phyloP scores from a whole-genome alignment of 495 filamentous ascomycete genomes.

The Thermothielavioides terrestris region DNA sequence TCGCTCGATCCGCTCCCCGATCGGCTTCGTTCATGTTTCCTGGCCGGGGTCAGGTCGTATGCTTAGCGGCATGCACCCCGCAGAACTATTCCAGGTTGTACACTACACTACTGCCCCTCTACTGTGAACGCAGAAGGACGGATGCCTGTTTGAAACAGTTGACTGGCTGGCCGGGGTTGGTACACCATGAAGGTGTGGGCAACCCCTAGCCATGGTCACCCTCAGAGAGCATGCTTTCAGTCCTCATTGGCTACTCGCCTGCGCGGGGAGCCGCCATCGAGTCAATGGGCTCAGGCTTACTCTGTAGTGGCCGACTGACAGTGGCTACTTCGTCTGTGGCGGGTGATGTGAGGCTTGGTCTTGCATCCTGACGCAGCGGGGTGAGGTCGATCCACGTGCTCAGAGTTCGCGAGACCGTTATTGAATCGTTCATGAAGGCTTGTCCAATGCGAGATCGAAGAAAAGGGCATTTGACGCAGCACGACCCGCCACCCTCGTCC shows the following conservation, averaged over 20 bases:
- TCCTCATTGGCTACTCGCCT: conserved; percentile 12
- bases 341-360: no score
- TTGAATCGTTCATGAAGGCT: no score
- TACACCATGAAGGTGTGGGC: not conserved
- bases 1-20: not conserved
- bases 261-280: conserved; percentile 8
- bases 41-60: not conserved
- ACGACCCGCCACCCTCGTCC: conserved; percentile 5
- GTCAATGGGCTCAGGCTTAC: not conserved
- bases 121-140: no score
- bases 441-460: conserved; percentile 3
- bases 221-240: not conserved
- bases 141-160: no score
- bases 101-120: no score
- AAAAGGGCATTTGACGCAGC: conserved; percentile 4
- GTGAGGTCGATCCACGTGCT: conserved; percentile 11
- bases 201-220: not conserved
- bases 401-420: no score
- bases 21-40: conserved; percentile 2
- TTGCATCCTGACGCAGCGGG: not conserved
- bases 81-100: no score
- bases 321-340: no score
- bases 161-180: no score
- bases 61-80: conserved; percentile 11
- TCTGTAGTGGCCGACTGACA: no score